These are phyloP conservation scores for Westerdykella ornata DNA, from an alignment of 2,329 filamentous ascomycete species.

Conservation along the genomic window DNA sequence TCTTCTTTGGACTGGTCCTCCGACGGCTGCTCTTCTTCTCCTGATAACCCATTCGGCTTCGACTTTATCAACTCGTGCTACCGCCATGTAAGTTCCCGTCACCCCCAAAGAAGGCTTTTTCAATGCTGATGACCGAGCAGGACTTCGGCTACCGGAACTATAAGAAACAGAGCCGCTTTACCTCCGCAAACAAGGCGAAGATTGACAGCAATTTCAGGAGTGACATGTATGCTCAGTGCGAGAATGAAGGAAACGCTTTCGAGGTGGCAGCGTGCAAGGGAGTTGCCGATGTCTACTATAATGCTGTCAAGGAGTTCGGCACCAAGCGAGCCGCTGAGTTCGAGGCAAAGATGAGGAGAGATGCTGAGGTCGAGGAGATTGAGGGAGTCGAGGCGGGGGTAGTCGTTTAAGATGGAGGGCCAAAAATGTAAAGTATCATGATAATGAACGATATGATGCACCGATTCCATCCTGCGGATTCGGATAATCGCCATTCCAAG, in stretches of 20 bases:
- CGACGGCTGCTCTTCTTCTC: constrained; percentile 33
- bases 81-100: constrained; percentile 39
- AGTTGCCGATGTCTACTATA: constrained; percentile 31
- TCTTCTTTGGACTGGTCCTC: constrained; percentile 32
- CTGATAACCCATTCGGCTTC: constrained; percentile 30
- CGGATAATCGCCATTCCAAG: no score
- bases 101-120: background rate
- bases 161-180: constrained; percentile 45
- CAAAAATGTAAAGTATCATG: no score
- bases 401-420: no score
- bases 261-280: constrained; percentile 14
- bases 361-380: no score
- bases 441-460: no score
- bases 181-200: constrained; percentile 32
- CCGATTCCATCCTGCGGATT: no score
- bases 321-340: background rate
- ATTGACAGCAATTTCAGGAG: constrained; percentile 49
- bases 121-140: constrained; percentile 23
- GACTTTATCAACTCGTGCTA: constrained; percentile 31
- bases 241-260: constrained; percentile 9
- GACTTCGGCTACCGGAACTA: constrained; percentile 51
- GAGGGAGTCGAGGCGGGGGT: no score
- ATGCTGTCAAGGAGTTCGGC: constrained; percentile 26
- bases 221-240: constrained; percentile 32
- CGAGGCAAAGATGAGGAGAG: no score